A percentile compares a stretch with the other conserved stretches of the same genome.
phyloP scores from a whole-genome alignment of 352 stramenopile genomes.

The Phytophthora idaei region DNA sequence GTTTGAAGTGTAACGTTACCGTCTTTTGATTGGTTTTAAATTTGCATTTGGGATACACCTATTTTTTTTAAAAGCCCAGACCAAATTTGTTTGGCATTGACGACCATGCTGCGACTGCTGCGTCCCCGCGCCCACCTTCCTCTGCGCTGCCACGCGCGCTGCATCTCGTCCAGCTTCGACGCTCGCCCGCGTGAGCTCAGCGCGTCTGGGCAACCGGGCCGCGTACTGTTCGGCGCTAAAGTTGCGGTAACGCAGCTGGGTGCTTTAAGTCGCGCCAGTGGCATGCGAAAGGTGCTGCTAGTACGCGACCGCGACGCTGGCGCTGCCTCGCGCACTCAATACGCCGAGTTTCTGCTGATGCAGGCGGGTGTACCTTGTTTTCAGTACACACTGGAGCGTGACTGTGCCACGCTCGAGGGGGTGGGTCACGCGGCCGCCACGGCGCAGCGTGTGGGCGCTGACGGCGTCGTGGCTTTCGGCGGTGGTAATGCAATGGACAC shows the following conservation, averaged over 20 bases:
- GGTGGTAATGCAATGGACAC: slow-evolving; percentile 71
- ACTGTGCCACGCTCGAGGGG: slow-evolving; percentile 64
- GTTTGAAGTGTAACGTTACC: too few relatives aligned
- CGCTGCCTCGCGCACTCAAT: slow-evolving; percentile 61
- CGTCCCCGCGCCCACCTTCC: neutral
- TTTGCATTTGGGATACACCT: too few relatives aligned
- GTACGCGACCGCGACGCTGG: slow-evolving; percentile 67
- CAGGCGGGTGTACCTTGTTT: slow-evolving; percentile 73
- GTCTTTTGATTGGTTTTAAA: too few relatives aligned
- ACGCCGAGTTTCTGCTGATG: slow-evolving; percentile 75
- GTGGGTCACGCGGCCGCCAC: slow-evolving; percentile 62
- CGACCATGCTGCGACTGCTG: neutral
- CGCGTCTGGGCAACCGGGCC: slow-evolving; percentile 42
- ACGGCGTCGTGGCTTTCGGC: slow-evolving; percentile 74
- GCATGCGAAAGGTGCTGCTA: slow-evolving; percentile 75
- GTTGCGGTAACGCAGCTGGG: slow-evolving; percentile 48
- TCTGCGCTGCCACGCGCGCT: slow-evolving; percentile 9
- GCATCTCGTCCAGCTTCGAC: slow-evolving; percentile 51
- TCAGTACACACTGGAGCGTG: slow-evolving; percentile 71
- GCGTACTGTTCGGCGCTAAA: slow-evolving; percentile 59
- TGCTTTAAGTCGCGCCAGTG: slow-evolving; percentile 34
- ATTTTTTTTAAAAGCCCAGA: too few relatives aligned
- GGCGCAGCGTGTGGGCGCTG: slow-evolving; percentile 62
- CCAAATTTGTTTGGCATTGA: too few relatives aligned
- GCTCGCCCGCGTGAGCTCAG: slow-evolving; percentile 44